A percentile compares a stretch with the other conserved stretches of the same genome.
These are phyloP conservation scores for Fusarium secorum DNA, from an alignment of 2,329 filamentous ascomycete genomes.

Conservation along the genomic window DNA sequence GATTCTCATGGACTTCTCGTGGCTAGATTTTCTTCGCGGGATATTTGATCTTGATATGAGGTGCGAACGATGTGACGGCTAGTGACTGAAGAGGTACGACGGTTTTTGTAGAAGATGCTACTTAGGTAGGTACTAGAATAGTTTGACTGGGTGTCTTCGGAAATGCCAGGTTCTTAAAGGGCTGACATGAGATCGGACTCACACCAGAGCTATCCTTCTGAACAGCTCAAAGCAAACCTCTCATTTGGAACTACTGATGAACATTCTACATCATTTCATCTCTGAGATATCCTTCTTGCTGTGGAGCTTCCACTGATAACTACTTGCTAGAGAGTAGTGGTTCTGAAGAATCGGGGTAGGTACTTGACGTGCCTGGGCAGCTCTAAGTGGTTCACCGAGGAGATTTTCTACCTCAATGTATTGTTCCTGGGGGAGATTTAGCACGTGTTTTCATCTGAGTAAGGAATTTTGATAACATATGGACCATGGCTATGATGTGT, in stretches of 20 bases:
- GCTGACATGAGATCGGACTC: background rate
- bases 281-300: constrained; percentile 2
- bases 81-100: background rate
- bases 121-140: background rate
- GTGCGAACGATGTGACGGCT: background rate
- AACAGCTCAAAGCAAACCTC: background rate
- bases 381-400: constrained; percentile 37
- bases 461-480: background rate
- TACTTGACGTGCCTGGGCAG: constrained; percentile 27
- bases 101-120: background rate
- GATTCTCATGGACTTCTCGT: constrained; percentile 29
- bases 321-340: constrained; percentile 32
- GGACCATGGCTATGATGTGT: background rate
- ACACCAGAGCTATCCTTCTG: background rate
- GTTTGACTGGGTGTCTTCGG: background rate
- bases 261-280: background rate
- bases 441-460: background rate
- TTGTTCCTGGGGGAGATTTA: constrained; percentile 30
- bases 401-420: constrained; percentile 40
- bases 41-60: background rate
- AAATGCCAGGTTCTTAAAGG: background rate
- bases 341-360: constrained; percentile 26
- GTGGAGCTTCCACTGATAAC: constrained; percentile 37
- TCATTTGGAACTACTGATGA: background rate
- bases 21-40: background rate